Conservation (phyloP, 148 eudicot species). For the Gaultheria prostrata region DNA sequence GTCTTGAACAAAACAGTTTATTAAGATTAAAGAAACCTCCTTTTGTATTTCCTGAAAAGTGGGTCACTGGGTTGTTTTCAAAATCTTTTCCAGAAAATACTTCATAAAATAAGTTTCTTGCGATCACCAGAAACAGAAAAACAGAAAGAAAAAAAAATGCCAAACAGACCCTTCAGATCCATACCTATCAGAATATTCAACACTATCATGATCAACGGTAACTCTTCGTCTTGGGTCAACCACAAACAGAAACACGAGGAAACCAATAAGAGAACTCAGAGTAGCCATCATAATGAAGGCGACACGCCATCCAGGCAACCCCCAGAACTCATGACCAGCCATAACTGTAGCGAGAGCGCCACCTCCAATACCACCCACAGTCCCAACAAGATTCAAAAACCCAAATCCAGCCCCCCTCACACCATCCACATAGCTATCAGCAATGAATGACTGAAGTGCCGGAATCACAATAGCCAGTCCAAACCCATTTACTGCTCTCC, state of each 20-base stretch:
- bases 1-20: neutral
- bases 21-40: neutral
- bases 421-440: conserved; percentile 76
- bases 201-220: conserved; percentile 12
- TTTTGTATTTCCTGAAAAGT: neutral
- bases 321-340: conserved; percentile 79
- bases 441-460: conserved; percentile 90
- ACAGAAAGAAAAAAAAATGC: neutral
- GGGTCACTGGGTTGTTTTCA: neutral
- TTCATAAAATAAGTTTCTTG: neutral
- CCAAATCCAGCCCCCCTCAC: conserved; percentile 89
- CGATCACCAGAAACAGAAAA: neutral
- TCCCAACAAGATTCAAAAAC: conserved; percentile 71
- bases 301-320: conserved; percentile 83
- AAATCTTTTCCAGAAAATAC: neutral
- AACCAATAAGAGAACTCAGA: conserved; percentile 58
- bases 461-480: conserved; percentile 98
- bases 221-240: conserved; percentile 58
- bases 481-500: conserved; percentile 91
- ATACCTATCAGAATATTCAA: conserved; percentile 49
- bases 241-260: conserved; percentile 73
- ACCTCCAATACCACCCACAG: conserved; percentile 85
- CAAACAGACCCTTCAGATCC: neutral
- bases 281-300: conserved; percentile 74
- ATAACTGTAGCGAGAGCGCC: conserved; percentile 81